Conservation (phyloP, 768 basidiomycete genomes). For the Tricholoma hemisulphureum region DNA sequence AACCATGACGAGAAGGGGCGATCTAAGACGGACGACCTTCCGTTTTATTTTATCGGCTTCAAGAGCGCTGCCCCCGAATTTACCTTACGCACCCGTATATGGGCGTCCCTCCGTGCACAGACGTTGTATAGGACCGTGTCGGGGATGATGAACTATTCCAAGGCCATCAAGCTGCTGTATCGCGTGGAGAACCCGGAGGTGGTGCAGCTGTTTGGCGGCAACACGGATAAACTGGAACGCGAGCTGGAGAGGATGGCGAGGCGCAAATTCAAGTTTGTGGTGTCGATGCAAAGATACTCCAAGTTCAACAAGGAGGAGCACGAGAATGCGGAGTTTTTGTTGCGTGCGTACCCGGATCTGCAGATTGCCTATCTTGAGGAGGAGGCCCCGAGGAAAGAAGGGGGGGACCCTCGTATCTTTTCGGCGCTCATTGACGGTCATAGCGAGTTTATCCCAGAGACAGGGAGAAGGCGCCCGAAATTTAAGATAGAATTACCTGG, state of each 20-base stretch:
- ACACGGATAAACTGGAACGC: conserved; percentile 93
- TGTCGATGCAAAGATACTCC: conserved; percentile 98
- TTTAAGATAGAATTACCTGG: conserved; percentile 98
- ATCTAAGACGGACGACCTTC: conserved; percentile 87
- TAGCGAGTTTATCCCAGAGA: conserved; percentile 90
- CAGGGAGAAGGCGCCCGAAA: conserved; percentile 87
- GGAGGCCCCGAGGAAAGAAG: conserved; percentile 90
- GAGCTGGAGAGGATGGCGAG: conserved; percentile 98
- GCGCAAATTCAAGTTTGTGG: conserved; percentile 98
- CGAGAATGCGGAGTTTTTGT: conserved; percentile 96
- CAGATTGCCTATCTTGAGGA: conserved; percentile 99
- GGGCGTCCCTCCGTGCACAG: conserved; percentile 98
- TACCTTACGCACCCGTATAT: conserved; percentile 96
- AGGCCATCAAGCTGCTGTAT: conserved; percentile 99
- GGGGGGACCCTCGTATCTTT: conserved; percentile 92
- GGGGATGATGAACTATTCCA: conserved; percentile 99
- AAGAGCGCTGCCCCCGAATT: conserved; percentile 98
- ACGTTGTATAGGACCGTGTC: conserved; percentile 98
- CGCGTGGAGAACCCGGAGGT: conserved; percentile 99
- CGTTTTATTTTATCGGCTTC: conserved; percentile 98
- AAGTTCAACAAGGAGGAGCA: conserved; percentile 99
- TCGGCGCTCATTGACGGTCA: conserved; percentile 97
- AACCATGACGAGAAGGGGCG: conserved; percentile 70
- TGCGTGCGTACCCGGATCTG: conserved; percentile 96
- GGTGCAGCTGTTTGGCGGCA: conserved; percentile 95